phyloP scores from a whole-genome alignment of 257 asterid species.

The Scutellaria galericulata region DNA sequence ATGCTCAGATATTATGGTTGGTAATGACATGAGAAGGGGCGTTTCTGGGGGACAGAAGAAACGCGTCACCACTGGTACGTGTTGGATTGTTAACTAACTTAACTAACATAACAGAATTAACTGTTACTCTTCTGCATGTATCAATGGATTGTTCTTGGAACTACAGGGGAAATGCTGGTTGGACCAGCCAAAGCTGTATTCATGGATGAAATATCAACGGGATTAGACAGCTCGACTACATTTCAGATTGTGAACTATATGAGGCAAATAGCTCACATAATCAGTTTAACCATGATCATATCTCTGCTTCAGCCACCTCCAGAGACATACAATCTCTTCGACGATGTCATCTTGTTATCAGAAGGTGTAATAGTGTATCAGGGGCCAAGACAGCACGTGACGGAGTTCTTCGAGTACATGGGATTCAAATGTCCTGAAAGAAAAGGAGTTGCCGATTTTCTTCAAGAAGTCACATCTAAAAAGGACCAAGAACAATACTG shows the following conservation, averaged over 20 bases:
- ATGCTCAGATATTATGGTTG: conserved; percentile 47
- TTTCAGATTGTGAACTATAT: conserved; percentile 53
- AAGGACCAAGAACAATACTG: conserved; percentile 64
- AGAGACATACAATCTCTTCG: conserved; percentile 59
- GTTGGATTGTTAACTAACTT: not conserved
- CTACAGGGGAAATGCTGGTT: conserved; percentile 63
- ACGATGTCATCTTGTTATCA: conserved; percentile 53
- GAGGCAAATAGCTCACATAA: conserved; percentile 50
- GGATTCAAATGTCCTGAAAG: conserved; percentile 63
- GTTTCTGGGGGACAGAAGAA: conserved; percentile 52
- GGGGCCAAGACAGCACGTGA: conserved; percentile 55
- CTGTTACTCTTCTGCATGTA: not conserved
- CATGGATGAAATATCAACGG: conserved; percentile 66
- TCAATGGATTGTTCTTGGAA: not conserved
- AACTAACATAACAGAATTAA: too few relatives aligned
- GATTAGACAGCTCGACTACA: conserved; percentile 66
- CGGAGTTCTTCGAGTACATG: conserved; percentile 45
- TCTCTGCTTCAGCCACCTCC: conserved; percentile 68
- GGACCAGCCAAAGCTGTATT: conserved; percentile 52
- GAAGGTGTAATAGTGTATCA: conserved; percentile 61
- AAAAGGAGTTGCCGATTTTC: conserved; percentile 66
- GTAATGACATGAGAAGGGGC: conserved; percentile 49
- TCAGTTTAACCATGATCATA: conserved; percentile 48
- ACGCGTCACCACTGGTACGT: conserved; percentile 46
- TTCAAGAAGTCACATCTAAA: conserved; percentile 62